Evolutionary conservation across 768 basidiomycete genomes (phyloP).

Genomic region (Xerocomellus chrysenteron): DNA sequence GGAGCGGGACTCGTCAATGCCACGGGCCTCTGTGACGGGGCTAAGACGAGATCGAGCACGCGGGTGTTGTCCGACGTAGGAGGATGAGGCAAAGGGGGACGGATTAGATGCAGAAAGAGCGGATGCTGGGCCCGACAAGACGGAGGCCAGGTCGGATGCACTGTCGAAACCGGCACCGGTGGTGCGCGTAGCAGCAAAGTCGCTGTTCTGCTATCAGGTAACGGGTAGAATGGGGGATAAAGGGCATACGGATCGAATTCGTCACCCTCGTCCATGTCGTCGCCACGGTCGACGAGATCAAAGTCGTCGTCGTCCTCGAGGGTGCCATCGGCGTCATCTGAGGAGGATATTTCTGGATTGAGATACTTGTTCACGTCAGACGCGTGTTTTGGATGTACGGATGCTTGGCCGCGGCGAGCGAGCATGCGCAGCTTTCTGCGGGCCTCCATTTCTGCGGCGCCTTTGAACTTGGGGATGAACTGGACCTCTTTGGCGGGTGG

Average conservation of each 20-base stretch:
- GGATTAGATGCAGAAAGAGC: conserved; percentile 54
- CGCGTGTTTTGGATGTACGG: conserved; percentile 24
- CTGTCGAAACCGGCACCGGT: conserved; percentile 53
- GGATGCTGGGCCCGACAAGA: conserved; percentile 52
- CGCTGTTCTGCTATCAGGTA: conserved; percentile 39
- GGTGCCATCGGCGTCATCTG: conserved; percentile 49
- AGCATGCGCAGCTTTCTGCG: conserved; percentile 65
- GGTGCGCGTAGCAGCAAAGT: conserved; percentile 63
- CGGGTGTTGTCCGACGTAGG: conserved; percentile 36
- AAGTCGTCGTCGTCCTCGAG: conserved; percentile 54
- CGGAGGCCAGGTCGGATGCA: conserved; percentile 60
- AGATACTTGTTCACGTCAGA: conserved; percentile 37
- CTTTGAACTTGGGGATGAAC: conserved; percentile 78
- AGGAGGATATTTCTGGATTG: conserved; percentile 50
- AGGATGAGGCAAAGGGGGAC: conserved; percentile 50
- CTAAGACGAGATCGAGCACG: conserved; percentile 53
- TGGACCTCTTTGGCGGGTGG: conserved; percentile 52
- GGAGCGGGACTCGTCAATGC: conserved; percentile 27
- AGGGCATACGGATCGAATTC: conserved; percentile 77
- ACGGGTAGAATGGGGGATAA: not conserved
- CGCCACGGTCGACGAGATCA: conserved; percentile 47
- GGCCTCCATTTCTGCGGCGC: conserved; percentile 85
- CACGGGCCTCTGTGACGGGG: conserved; percentile 58
- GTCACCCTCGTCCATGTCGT: conserved; percentile 62
- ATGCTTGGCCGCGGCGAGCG: conserved; percentile 48